Conservation (phyloP, 441 rosid species). For the Jatropha podagrica region DNA sequence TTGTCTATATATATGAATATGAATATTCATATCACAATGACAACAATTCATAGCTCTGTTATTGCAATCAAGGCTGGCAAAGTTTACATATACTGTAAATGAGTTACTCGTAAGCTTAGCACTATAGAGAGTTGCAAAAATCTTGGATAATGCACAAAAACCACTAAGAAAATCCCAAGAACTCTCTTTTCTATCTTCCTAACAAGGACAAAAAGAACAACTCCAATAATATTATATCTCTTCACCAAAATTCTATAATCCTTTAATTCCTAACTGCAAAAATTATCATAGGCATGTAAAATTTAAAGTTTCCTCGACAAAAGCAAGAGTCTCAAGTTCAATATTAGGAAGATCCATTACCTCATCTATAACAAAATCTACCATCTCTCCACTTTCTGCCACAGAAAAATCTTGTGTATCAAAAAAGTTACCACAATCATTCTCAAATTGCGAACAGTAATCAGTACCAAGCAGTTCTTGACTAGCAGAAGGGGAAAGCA, state of each 20-base stretch:
- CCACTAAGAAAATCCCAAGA: neutral
- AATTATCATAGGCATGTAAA: conserved; percentile 17
- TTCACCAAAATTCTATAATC: neutral
- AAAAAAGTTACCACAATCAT: conserved; percentile 18
- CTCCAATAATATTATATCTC: neutral
- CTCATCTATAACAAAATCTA: neutral
- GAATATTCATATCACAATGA: neutral
- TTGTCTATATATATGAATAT: neutral
- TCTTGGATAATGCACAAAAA: neutral
- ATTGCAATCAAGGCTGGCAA: neutral
- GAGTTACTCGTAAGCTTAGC: neutral
- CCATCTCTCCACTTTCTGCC: neutral
- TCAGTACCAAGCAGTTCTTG: conserved; percentile 23
- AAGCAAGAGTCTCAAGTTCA: conserved; percentile 30
- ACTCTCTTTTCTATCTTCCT: neutral
- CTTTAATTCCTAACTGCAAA: neutral
- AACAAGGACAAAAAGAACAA: neutral
- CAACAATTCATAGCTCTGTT: neutral
- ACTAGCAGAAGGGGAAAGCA: conserved; percentile 15
- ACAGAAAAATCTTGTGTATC: conserved; percentile 6
- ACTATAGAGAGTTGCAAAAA: neutral
- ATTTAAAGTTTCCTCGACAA: conserved; percentile 32
- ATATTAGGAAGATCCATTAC: conserved; percentile 25
- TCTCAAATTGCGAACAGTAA: neutral
- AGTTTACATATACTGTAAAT: neutral